Evolutionary conservation across 2,329 filamentous ascomycete genomes (phyloP), one percentile per base, ranked within the genome.

Genomic region (Fusarium chaquense): DNA sequence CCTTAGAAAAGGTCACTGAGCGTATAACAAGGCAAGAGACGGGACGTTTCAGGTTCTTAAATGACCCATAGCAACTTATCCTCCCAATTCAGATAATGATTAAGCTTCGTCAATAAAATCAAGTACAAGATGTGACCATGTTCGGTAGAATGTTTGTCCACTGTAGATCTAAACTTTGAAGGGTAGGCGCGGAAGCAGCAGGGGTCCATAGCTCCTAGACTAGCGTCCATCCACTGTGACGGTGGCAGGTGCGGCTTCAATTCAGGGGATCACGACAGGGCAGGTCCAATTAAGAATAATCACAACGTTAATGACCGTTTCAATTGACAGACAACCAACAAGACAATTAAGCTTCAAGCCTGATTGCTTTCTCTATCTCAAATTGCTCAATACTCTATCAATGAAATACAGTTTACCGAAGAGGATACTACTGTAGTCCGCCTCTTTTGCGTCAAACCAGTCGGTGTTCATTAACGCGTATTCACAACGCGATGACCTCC

Each of bases 21-120:
- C 60, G 73, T 74, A 65, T 69, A 65, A 35, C 69, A 67, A 73
- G 56, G 58, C 67, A 69, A 43, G 46, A 66, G 47, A 54, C 43
- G 64, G 40, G 24, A 56, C 28, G 73, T 75, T 75, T 75, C 71
- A 74, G 62, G 62, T 66, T 40, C 32, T 49, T 49, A 35, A 64
- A 36, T 44, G 18, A 32, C 36, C 13, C 44, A 60, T 13, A 20
- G 40, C 30, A 38, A 12, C 20, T 20, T 4, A 40, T n/a, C 7
- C 4, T 28, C 24, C 18, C 4, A 33, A n/a, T 13, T 18, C 22
- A 15, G 9, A 20, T 8, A 6, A 8, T 51, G 41, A 40, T 33
- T 13, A 22, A n/a, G 18, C 10, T 26, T 16, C 4, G 1, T 28
- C 10, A 30, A 44, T 32, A 46, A 59, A 22, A 54, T 28, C 40